Base-by-base conservation (phyloP, 1,284 basidiomycete species). In the Grifola frondosa region DNA sequence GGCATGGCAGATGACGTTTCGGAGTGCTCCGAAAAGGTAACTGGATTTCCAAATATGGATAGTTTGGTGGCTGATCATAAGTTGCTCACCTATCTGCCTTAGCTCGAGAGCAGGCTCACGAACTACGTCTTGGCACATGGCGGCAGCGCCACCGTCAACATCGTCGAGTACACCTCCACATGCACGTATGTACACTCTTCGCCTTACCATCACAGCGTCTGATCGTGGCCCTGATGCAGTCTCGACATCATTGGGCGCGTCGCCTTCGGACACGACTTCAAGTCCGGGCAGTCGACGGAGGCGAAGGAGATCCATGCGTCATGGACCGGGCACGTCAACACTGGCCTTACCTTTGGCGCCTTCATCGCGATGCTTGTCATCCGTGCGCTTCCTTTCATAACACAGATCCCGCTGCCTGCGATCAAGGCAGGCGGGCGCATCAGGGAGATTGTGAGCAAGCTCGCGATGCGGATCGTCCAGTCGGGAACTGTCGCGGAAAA, bases 231-330 rank as follows among this genome's bases (percentile, higher is more conserved):
- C 30, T 30, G n/a, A 19, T 19, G 9, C 49, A 58, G 56, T n/a
- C 49, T 58, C 31, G 56, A 58, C 48, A 58, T 58, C 44, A 58
- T 58, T 40, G 56, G 56, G 11, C 56, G 54, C 42, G 54, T 58
- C 43, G 56, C 56, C 13, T 58, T 58, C 24, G 56, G 56, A 12
- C 53, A 58, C 45, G 56, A 58, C 48, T 58, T 58, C 52, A 50
- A 50, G 41, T 40, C 54, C 6, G 56, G 54, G 16, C 49, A 54
- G 43, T 50, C 50, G 24, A 46, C 46, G 11, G 56, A 58, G 37
- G 54, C 56, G 20, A 44, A 52, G 37, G 46, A 52, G 44, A 58
- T 58, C 35, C 50, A 47, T 37, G 46, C 52, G n/a, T 54, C 52
- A 19, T 58, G 56, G 56, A 31, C 40, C 16, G 50, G 44, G 16